phyloP scores from a whole-genome alignment of 805 yeast species.

The Lachancea dasiensis region DNA sequence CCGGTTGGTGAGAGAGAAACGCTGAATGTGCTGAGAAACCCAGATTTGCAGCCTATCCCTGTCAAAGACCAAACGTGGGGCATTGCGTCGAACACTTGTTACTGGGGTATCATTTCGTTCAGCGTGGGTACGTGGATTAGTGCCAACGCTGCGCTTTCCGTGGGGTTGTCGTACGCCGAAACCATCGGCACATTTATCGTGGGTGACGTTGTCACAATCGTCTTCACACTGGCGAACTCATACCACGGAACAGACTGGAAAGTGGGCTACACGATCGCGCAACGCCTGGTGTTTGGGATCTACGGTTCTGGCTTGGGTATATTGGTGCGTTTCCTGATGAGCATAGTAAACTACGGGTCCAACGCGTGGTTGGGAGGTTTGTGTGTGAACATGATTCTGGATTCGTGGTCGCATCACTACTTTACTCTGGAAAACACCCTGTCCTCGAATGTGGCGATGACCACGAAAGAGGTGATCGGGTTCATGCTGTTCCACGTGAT shows the following conservation, averaged over 20 bases:
- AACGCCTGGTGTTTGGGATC: slow-evolving; percentile 43
- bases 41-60: slow-evolving; percentile 31
- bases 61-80: slow-evolving; percentile 33
- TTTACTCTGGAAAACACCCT: slow-evolving; percentile 36
- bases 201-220: slow-evolving; percentile 42
- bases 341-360: slow-evolving; percentile 39
- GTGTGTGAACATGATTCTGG: slow-evolving; percentile 34
- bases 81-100: slow-evolving; percentile 32
- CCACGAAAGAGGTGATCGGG: slow-evolving; percentile 38
- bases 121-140: slow-evolving; percentile 42
- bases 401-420: slow-evolving; percentile 34
- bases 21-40: slow-evolving; percentile 30
- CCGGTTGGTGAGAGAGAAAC: slow-evolving; percentile 31
- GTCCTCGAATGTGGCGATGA: slow-evolving; percentile 35
- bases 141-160: slow-evolving; percentile 39
- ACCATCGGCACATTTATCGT: slow-evolving; percentile 41
- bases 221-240: slow-evolving; percentile 41
- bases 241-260: slow-evolving; percentile 46
- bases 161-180: slow-evolving; percentile 42
- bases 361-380: slow-evolving; percentile 42
- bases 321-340: slow-evolving; percentile 35
- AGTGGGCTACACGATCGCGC: slow-evolving; percentile 42
- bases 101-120: slow-evolving; percentile 42
- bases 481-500: slow-evolving; percentile 38
- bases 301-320: slow-evolving; percentile 38